Evolutionary conservation across 371 early-diverging fungal genomes (phyloP).

Genomic region (Neoconidiobolus thromboides): DNA sequence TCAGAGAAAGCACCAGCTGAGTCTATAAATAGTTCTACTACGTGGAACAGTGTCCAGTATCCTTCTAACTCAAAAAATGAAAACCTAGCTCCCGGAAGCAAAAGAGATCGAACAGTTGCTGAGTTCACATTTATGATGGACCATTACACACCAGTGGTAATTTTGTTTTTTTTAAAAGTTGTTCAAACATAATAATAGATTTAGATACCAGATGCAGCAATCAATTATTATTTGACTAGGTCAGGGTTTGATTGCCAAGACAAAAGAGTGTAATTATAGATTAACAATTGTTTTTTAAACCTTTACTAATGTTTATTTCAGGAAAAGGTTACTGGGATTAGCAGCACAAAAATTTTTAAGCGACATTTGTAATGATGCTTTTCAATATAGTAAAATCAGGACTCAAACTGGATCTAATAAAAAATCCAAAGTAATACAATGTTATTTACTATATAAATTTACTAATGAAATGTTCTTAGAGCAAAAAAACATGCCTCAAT

Average conservation of each 20-base stretch:
- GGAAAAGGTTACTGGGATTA: constrained; percentile 72
- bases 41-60: background rate
- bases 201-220: constrained; percentile 90
- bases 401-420: constrained; percentile 43
- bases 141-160: constrained; percentile 67
- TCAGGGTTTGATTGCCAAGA: constrained; percentile 90
- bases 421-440: constrained; percentile 10
- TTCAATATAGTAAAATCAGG: constrained; percentile 78
- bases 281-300: background rate
- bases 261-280: constrained; percentile 43
- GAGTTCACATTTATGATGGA: constrained; percentile 79
- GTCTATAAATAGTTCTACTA: background rate
- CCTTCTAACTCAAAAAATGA: background rate
- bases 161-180: background rate
- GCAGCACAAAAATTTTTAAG: constrained; percentile 91
- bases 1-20: background rate
- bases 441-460: background rate
- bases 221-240: constrained; percentile 83
- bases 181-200: background rate
- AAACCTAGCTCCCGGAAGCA: background rate
- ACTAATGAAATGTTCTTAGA: constrained; percentile 9
- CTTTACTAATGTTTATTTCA: constrained; percentile 9
- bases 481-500: constrained; percentile 63
- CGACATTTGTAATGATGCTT: constrained; percentile 86
- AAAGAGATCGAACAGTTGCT: constrained; percentile 51